Evolutionary conservation across 2,329 filamentous ascomycete species (phyloP).

Genomic region (Pyrenophora teres): DNA sequence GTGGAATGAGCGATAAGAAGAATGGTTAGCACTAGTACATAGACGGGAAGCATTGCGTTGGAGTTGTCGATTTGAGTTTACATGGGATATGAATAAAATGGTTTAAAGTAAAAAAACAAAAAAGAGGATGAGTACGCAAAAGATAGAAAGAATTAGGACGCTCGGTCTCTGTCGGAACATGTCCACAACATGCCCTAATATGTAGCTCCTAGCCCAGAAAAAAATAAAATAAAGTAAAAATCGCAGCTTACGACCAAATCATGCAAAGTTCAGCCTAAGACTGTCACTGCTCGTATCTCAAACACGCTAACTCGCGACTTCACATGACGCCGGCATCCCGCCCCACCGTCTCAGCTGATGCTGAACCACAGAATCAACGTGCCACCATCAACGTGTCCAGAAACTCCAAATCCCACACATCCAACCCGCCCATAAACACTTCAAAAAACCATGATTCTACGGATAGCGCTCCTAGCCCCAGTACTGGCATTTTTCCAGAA

Average conservation of each 20-base stretch:
- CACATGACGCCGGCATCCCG: conserved; percentile 11
- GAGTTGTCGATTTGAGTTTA: not conserved
- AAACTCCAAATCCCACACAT: not conserved
- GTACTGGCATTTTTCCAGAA: not conserved
- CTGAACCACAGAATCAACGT: not conserved
- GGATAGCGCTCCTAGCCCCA: conserved; percentile 2
- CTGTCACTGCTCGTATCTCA: not conserved
- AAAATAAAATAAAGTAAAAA: no score
- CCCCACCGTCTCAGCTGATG: conserved; percentile 15
- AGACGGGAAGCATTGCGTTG: not conserved
- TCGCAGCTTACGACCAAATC: not conserved
- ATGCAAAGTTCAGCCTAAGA: not conserved
- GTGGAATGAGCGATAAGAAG: not conserved
- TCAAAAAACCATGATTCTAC: conserved; percentile 12
- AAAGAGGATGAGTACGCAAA: no score
- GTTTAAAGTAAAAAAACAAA: not conserved
- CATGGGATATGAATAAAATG: not conserved
- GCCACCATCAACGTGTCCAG: conserved; percentile 18
- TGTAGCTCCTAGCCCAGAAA: no score
- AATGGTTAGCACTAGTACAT: no score
- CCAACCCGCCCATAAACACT: conserved; percentile 11
- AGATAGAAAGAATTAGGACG: no score
- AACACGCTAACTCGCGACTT: conserved; percentile 16
- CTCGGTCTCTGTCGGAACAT: no score
- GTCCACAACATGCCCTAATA: no score